phyloP scores from a whole-genome alignment of 805 yeast species.

The Candida coleopterorum region DNA sequence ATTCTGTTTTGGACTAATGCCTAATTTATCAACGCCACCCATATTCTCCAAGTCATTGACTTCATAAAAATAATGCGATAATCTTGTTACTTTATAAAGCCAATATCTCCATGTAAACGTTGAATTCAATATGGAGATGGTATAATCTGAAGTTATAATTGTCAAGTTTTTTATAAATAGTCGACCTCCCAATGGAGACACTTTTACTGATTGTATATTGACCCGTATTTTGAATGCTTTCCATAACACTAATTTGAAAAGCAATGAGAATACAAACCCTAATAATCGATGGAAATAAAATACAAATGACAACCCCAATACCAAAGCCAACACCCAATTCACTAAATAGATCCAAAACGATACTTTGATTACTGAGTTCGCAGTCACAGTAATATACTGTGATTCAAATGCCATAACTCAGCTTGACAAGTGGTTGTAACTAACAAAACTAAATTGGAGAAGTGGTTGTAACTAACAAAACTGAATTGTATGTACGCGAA shows the following conservation, averaged over 20 bases:
- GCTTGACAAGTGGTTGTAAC: too few species aligned
- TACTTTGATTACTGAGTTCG: slow-evolving; percentile 17
- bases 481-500: too few species aligned
- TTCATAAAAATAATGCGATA: slow-evolving; percentile 28
- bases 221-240: slow-evolving; percentile 51
- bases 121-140: slow-evolving; percentile 66
- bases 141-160: slow-evolving; percentile 67
- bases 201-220: slow-evolving; percentile 65
- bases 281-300: slow-evolving; percentile 73
- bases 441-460: neutral
- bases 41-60: neutral
- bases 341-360: slow-evolving; percentile 67
- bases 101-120: slow-evolving; percentile 90
- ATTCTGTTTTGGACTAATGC: slow-evolving; percentile 28
- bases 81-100: slow-evolving; percentile 47
- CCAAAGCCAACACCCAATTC: slow-evolving; percentile 71
- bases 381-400: slow-evolving; percentile 22
- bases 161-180: slow-evolving; percentile 71
- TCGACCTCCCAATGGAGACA: slow-evolving; percentile 81
- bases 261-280: slow-evolving; percentile 53
- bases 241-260: slow-evolving; percentile 60
- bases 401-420: slow-evolving; percentile 26
- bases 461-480: too few species aligned
- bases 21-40: neutral
- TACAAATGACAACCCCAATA: slow-evolving; percentile 57